A percentile compares a stretch with the other conserved stretches of the same genome.
Conservation (phyloP, 352 stramenopile species). For the Pythium dissimile region DNA sequence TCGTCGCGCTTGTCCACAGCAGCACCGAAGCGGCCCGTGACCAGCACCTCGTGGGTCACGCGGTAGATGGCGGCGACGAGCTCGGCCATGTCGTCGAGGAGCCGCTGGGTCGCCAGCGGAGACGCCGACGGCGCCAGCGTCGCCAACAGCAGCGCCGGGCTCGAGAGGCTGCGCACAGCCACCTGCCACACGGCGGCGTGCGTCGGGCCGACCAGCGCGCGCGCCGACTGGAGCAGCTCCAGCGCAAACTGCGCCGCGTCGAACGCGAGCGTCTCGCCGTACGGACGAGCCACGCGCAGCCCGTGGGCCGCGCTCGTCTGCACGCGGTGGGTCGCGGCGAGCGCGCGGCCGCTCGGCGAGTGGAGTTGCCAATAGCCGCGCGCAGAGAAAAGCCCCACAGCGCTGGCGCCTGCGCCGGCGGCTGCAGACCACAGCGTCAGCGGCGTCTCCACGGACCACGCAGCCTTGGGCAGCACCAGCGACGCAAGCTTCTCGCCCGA, state of each 20-base stretch:
- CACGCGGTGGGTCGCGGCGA: slow-evolving; percentile 20
- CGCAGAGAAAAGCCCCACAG: slow-evolving; percentile 49
- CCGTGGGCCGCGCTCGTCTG: background rate
- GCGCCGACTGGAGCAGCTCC: slow-evolving; percentile 44
- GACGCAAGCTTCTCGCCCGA: slow-evolving; percentile 37
- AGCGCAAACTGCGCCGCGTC: slow-evolving; percentile 60
- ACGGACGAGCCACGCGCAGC: slow-evolving; percentile 4
- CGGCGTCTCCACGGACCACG: slow-evolving; percentile 22
- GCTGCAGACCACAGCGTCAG: slow-evolving; percentile 15
- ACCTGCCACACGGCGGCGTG: slow-evolving; percentile 16
- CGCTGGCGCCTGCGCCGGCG: slow-evolving; percentile 28
- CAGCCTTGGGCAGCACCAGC: slow-evolving; percentile 27
- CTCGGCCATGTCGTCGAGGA: slow-evolving; percentile 59
- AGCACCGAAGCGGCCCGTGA: slow-evolving; percentile 35
- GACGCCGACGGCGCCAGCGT: slow-evolving; percentile 33
- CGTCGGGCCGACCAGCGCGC: background rate
- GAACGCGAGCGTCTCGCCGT: slow-evolving; percentile 50
- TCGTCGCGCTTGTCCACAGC: slow-evolving; percentile 30
- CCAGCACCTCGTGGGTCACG: slow-evolving; percentile 44
- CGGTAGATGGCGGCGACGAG: slow-evolving; percentile 50
- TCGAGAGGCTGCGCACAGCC: slow-evolving; percentile 41
- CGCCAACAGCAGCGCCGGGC: slow-evolving; percentile 66
- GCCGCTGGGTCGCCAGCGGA: slow-evolving; percentile 6
- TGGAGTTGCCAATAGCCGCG: slow-evolving; percentile 67
- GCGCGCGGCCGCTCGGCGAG: slow-evolving; percentile 41